Conservation (phyloP, 768 basidiomycete genomes). For the Leccinum obscurum region DNA sequence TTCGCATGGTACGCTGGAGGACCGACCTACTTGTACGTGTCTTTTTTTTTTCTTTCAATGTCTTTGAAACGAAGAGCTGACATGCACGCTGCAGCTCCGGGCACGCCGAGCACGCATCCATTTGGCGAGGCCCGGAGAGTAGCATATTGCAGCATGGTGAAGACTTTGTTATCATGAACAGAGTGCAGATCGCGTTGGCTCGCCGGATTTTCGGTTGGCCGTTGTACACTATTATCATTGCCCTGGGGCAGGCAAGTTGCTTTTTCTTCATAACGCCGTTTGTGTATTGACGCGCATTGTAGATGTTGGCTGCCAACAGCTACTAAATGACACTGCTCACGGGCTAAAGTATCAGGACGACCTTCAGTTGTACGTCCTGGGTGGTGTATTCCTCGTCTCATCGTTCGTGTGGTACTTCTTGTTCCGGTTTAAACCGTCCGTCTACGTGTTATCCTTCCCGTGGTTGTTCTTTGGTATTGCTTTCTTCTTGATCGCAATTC, state of each 20-base stretch:
- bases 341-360: constrained; percentile 83
- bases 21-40: no score
- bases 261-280: background rate
- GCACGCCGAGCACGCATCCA: no score
- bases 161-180: constrained; percentile 77
- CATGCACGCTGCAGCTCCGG: no score
- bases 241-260: constrained; percentile 66
- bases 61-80: no score
- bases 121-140: no score
- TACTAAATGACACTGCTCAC: constrained; percentile 93
- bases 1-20: no score
- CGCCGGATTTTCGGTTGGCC: constrained; percentile 86
- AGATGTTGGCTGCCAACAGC: constrained; percentile 89
- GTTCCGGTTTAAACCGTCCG: constrained; percentile 85
- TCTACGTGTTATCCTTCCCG: constrained; percentile 82
- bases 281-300: constrained; percentile 6
- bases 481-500: constrained; percentile 89
- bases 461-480: constrained; percentile 92
- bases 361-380: constrained; percentile 87
- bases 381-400: constrained; percentile 81
- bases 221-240: constrained; percentile 87
- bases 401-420: constrained; percentile 88
- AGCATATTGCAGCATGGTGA: constrained; percentile 26
- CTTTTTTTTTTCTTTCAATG: no score
- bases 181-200: constrained; percentile 81